phyloP scores from a whole-genome alignment of 345 rosid species.

The Linum trigynum region DNA sequence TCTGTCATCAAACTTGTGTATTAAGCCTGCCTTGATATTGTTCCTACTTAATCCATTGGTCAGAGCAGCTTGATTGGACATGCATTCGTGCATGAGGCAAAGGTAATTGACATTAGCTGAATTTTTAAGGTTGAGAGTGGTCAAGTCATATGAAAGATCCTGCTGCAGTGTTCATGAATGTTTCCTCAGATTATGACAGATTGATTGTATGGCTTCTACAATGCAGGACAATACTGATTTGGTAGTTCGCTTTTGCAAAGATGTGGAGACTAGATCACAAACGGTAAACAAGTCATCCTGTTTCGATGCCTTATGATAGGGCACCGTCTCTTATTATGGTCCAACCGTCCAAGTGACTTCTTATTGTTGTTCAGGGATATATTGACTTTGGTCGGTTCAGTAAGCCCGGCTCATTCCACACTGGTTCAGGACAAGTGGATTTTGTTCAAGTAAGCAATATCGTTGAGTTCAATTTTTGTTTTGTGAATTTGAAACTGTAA shows the following conservation, averaged over 20 bases:
- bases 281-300: slow-evolving; percentile 42
- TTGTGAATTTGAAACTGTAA: slow-evolving; percentile 6
- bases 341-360: background rate
- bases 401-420: slow-evolving; percentile 47
- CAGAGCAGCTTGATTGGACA: slow-evolving; percentile 75
- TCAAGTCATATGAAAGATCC: background rate
- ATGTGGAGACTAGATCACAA: slow-evolving; percentile 77
- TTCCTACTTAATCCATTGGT: slow-evolving; percentile 32
- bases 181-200: background rate
- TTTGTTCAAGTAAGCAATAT: slow-evolving; percentile 58
- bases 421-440: slow-evolving; percentile 49
- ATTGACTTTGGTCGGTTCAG: slow-evolving; percentile 70
- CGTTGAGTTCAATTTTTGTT: background rate
- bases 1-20: no score
- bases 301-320: slow-evolving; percentile 17
- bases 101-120: slow-evolving; percentile 32
- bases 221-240: slow-evolving; percentile 51
- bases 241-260: slow-evolving; percentile 84
- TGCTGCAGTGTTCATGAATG: background rate
- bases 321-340: background rate
- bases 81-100: slow-evolving; percentile 44
- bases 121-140: background rate
- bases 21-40: slow-evolving; percentile 12
- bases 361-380: slow-evolving; percentile 60
- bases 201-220: background rate